A percentile compares a stretch with the other conserved stretches of the same genome.
These are phyloP conservation scores for Mimosa pudica DNA, from an alignment of 306 rosid genomes.

Conservation along the genomic window DNA sequence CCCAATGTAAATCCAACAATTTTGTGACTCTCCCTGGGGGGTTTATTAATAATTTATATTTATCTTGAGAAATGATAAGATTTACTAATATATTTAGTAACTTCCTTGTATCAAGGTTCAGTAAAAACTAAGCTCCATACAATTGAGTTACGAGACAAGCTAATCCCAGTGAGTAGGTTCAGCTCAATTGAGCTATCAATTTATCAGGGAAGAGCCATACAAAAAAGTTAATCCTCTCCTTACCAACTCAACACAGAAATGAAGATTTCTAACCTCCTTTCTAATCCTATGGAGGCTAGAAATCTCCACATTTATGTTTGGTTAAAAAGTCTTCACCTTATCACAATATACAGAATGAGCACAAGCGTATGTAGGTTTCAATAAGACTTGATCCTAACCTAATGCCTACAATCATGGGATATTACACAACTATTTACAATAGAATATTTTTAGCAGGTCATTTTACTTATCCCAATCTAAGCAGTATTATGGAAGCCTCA, in stretches of 20 bases:
- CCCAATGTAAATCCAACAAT: too few relatives aligned
- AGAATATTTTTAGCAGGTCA: background rate
- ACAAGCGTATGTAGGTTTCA: background rate
- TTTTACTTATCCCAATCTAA: background rate
- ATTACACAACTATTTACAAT: too few relatives aligned
- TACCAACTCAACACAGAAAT: background rate
- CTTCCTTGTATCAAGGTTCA: background rate
- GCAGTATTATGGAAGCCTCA: background rate
- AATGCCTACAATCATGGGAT: too few relatives aligned
- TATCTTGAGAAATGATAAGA: too few relatives aligned
- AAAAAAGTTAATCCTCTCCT: conserved; percentile 14
- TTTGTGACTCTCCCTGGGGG: too few relatives aligned
- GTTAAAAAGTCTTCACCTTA: background rate
- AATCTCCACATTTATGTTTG: background rate
- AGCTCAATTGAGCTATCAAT: background rate
- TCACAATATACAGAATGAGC: background rate
- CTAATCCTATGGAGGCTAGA: background rate
- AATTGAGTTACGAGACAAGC: conserved; percentile 8
- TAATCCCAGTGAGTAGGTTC: conserved; percentile 3
- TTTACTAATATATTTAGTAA: too few relatives aligned
- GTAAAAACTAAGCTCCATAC: background rate
- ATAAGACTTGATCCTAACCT: too few relatives aligned
- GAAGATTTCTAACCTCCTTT: background rate
- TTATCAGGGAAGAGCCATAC: conserved; percentile 13
- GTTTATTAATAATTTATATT: too few relatives aligned